phyloP scores from a whole-genome alignment of 345 rosid species.

The Rhodamnia rubescens region DNA sequence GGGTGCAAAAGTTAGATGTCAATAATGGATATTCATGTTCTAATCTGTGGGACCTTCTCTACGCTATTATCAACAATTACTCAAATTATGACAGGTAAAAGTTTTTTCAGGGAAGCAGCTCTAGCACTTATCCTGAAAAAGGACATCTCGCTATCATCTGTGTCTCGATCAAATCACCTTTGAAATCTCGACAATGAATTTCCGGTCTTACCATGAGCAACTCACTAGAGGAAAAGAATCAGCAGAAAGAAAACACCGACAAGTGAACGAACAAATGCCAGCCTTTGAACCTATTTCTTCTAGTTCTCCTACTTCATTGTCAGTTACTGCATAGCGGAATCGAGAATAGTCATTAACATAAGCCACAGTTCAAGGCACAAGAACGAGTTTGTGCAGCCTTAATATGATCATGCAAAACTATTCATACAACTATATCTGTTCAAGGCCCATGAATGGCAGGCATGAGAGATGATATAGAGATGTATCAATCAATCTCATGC shows the following conservation, averaged over 20 bases:
- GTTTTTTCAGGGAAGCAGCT: background rate
- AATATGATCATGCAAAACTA: background rate
- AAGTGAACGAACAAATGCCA: background rate
- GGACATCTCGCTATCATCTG: background rate
- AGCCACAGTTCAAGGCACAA: background rate
- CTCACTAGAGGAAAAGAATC: background rate
- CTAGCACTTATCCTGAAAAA: background rate
- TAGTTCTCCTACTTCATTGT: background rate
- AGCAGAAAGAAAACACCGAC: background rate
- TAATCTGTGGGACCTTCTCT: background rate
- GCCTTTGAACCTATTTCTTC: background rate
- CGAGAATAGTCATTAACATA: background rate
- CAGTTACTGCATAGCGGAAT: background rate
- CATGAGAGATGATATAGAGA: background rate
- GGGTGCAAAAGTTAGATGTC: background rate
- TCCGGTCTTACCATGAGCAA: background rate
- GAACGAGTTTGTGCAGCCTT: background rate
- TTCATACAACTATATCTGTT: background rate
- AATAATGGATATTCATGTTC: background rate
- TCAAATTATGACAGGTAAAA: background rate
- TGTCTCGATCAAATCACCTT: background rate
- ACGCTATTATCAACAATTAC: background rate
- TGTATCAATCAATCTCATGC: background rate
- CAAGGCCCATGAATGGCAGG: background rate
- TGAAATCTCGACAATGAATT: background rate